Evolutionary conservation across 2,329 filamentous ascomycete genomes (phyloP).

Genomic region (Pestalotiopsis sp.): DNA sequence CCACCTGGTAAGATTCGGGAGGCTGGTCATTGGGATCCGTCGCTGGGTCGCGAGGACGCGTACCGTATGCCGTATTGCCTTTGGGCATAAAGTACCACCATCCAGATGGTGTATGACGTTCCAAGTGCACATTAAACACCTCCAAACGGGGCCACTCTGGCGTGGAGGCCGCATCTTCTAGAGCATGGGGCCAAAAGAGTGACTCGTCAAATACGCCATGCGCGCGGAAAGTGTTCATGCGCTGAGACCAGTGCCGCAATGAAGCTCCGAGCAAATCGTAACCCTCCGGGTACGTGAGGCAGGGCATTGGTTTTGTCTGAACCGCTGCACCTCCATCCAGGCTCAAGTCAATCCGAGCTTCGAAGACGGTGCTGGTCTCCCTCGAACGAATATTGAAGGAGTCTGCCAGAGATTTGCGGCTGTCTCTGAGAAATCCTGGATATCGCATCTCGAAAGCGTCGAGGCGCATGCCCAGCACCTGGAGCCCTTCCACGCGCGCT

Average conservation of each 20-base stretch:
- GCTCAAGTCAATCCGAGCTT: background rate
- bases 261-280: conserved; percentile 10
- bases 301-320: conserved; percentile 5
- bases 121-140: background rate
- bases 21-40: conserved; percentile 8
- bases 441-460: conserved; percentile 7
- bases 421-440: conserved; percentile 2
- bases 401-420: conserved; percentile 4
- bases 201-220: conserved; percentile 10
- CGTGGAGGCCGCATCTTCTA: background rate
- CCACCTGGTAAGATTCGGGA: background rate
- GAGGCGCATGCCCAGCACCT: background rate
- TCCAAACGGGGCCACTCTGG: conserved; percentile 6
- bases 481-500: conserved; percentile 1
- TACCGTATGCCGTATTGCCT: background rate
- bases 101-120: conserved; percentile 3
- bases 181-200: conserved; percentile 8
- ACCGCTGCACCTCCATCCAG: background rate
- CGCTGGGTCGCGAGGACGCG: conserved; percentile 5
- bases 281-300: background rate
- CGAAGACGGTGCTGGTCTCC: background rate
- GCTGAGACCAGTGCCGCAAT: conserved; percentile 11
- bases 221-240: conserved; percentile 4
- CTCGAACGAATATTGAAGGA: background rate
- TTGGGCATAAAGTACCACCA: conserved; percentile 9